phyloP scores from a whole-genome alignment of 106 monocot genomes.

The Dendrobium huoshanense region DNA sequence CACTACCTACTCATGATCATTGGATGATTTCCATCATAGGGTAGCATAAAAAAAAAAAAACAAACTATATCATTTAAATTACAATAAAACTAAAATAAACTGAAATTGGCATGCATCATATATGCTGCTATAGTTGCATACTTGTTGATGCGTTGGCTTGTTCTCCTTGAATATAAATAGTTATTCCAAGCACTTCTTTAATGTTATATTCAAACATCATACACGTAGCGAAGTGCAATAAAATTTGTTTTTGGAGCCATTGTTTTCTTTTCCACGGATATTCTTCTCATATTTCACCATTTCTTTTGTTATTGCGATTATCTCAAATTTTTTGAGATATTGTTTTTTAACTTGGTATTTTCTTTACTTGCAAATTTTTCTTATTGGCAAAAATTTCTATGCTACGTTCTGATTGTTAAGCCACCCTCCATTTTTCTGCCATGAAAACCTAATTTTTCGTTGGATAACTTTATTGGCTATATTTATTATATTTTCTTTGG shows the following conservation, averaged over 20 bases:
- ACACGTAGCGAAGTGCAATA: neutral
- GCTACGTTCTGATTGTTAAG: neutral
- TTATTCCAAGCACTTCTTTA: neutral
- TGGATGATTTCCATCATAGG: too few relatives aligned
- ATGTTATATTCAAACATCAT: neutral
- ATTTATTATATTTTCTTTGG: neutral
- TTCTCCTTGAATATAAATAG: neutral
- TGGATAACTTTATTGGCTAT: neutral
- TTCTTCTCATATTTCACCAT: neutral
- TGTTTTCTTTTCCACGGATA: neutral
- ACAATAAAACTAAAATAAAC: too few relatives aligned
- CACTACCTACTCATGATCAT: too few relatives aligned
- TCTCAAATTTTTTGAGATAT: neutral
- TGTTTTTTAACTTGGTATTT: neutral
- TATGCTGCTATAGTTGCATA: neutral
- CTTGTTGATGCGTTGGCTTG: too few relatives aligned
- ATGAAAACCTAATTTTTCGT: neutral
- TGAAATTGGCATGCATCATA: neutral
- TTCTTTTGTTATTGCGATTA: neutral
- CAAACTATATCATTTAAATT: too few relatives aligned
- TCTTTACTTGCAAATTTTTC: neutral
- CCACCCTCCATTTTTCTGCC: neutral
- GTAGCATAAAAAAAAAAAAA: too few relatives aligned
- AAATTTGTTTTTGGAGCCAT: neutral
- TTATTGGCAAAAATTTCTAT: neutral